These are phyloP conservation scores for Eucommia ulmoides DNA, from an alignment of 257 asterid genomes.

Conservation along the genomic window DNA sequence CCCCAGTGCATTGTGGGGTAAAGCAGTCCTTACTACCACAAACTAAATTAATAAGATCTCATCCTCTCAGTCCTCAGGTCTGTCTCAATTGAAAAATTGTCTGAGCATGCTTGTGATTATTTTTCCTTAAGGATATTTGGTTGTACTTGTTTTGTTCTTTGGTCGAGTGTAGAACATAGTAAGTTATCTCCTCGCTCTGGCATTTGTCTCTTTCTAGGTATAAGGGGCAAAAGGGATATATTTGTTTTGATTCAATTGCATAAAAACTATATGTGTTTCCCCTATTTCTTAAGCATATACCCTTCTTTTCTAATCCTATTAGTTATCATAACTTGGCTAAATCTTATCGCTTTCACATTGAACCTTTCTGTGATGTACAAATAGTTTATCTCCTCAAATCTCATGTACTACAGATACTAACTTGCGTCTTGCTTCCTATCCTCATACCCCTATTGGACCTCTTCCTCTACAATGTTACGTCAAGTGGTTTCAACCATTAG, in stretches of 20 bases:
- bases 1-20: background rate
- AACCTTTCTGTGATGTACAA: too few relatives aligned
- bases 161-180: background rate
- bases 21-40: background rate
- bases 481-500: too few relatives aligned
- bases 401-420: too few relatives aligned
- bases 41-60: background rate
- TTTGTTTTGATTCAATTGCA: background rate
- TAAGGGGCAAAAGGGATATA: background rate
- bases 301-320: too few relatives aligned
- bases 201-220: background rate
- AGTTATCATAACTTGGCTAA: too few relatives aligned
- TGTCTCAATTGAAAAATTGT: background rate
- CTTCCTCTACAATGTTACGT: too few relatives aligned
- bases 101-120: background rate
- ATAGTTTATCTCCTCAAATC: too few relatives aligned
- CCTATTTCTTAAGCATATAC: too few relatives aligned
- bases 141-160: background rate
- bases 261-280: too few relatives aligned
- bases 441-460: too few relatives aligned
- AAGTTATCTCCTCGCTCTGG: background rate
- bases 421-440: too few relatives aligned
- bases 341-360: too few relatives aligned
- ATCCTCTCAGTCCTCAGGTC: background rate
- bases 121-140: background rate